Conservation (phyloP, 495 filamentous ascomycete species). For the Neurospora sp. region DNA sequence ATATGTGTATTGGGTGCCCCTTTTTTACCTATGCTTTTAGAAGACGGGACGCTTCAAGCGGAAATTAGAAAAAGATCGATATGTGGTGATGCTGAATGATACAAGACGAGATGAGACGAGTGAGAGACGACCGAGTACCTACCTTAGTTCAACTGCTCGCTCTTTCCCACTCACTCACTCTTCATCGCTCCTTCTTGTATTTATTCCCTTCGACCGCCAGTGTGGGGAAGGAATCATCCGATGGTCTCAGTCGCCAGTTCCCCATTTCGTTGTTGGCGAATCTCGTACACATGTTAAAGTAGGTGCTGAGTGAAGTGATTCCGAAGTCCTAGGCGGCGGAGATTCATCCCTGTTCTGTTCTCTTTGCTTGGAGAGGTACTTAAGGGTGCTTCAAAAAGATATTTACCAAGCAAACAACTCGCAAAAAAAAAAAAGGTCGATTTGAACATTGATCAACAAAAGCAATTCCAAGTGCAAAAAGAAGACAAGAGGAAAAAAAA, state of each 20-base stretch:
- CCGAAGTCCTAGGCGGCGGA: neutral
- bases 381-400: too few relatives aligned
- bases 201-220: neutral
- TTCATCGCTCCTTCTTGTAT: neutral
- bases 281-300: neutral
- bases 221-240: neutral
- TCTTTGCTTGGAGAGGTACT: too few relatives aligned
- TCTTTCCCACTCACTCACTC: neutral
- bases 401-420: too few relatives aligned
- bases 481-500: too few relatives aligned
- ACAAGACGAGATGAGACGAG: neutral
- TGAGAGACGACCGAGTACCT: neutral
- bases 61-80: neutral
- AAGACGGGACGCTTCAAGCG: neutral
- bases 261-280: neutral
- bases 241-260: neutral
- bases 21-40: neutral
- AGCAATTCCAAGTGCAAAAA: too few relatives aligned
- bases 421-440: too few relatives aligned
- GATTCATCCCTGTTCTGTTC: too few relatives aligned
- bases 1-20: too few relatives aligned
- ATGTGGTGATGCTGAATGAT: neutral
- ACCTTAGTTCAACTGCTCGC: neutral
- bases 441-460: too few relatives aligned
- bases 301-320: neutral